Percentiles rank a stretch among this genome's conserved stretches.
Evolutionary conservation across 2,329 filamentous ascomycete genomes (phyloP).

Genomic region (Chalaropsis ovoidea): DNA sequence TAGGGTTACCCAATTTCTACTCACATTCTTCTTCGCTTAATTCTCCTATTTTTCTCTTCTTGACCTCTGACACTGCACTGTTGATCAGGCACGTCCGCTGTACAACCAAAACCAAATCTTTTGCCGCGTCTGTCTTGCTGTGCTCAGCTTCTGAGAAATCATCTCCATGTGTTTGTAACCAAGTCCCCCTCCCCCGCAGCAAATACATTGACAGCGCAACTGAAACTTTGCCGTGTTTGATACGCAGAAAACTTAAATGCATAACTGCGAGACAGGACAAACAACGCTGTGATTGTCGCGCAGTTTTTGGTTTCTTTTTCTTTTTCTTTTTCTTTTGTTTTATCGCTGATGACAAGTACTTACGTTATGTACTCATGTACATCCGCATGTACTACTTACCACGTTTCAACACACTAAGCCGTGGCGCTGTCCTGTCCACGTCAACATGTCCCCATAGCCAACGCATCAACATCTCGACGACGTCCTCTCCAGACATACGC

Average conservation of each 20-base stretch:
- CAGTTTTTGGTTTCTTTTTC: neutral
- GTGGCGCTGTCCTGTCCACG: neutral
- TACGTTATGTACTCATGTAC: neutral
- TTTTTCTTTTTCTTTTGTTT: neutral
- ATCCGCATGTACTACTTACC: no score
- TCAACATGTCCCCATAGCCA: neutral
- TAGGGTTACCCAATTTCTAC: neutral
- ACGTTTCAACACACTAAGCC: no score
- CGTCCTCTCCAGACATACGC: no score
- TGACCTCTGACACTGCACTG: neutral
- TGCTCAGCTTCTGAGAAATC: neutral
- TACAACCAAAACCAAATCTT: neutral
- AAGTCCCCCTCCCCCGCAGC: neutral
- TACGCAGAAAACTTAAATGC: neutral
- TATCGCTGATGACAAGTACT: neutral
- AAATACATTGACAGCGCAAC: neutral
- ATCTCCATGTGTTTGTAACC: no score
- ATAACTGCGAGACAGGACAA: neutral
- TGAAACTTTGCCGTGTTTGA: constrained; percentile 6
- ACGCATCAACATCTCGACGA: neutral
- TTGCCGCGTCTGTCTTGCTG: neutral
- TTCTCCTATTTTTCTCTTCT: neutral
- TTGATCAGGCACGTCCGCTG: constrained; percentile 7
- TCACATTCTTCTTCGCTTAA: no score
- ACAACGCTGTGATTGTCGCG: neutral